Conservation (phyloP, 257 asterid species). For the Linaria vulgaris region DNA sequence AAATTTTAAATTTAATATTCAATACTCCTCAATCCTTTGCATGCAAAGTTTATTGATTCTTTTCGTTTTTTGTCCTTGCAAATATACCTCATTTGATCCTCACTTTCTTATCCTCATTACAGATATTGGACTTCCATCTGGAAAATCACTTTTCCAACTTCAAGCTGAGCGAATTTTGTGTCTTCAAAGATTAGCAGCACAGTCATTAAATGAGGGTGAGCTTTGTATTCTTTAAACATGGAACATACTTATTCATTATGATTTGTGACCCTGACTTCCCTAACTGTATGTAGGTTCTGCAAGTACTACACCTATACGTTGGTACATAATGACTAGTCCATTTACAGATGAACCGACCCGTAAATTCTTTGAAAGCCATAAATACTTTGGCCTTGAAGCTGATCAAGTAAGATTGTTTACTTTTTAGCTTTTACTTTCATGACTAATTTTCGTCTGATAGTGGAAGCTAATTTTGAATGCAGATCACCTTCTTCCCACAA, state of each 20-base stretch:
- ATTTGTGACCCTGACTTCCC: conserved; percentile 27
- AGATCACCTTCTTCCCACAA: conserved; percentile 96
- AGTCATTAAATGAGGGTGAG: conserved; percentile 76
- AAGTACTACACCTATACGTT: conserved; percentile 58
- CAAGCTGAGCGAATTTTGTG: conserved; percentile 96
- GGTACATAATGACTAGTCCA: conserved; percentile 99
- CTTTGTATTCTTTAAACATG: conserved; percentile 16
- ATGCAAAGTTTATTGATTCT: neutral
- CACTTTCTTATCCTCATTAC: conserved; percentile 25
- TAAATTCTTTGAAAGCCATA: conserved; percentile 79
- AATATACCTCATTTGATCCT: conserved; percentile 15
- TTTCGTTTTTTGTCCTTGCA: conserved; percentile 10
- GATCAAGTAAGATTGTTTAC: conserved; percentile 62
- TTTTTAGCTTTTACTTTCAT: conserved; percentile 9
- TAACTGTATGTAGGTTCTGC: conserved; percentile 50
- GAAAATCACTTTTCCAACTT: conserved; percentile 93
- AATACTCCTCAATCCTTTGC: conserved; percentile 1
- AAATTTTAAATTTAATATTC: neutral
- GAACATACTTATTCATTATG: conserved; percentile 23
- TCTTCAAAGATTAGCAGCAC: conserved; percentile 80
- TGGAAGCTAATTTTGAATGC: conserved; percentile 29
- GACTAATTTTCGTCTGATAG: conserved; percentile 23
- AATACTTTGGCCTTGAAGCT: conserved; percentile 90
- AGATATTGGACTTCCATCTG: conserved; percentile 98
- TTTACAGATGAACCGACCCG: conserved; percentile 88